A percentile compares a stretch with the other conserved stretches of the same genome.
Evolutionary conservation across 495 filamentous ascomycete genomes (phyloP).

Genomic region (Xylaria cubensis): DNA sequence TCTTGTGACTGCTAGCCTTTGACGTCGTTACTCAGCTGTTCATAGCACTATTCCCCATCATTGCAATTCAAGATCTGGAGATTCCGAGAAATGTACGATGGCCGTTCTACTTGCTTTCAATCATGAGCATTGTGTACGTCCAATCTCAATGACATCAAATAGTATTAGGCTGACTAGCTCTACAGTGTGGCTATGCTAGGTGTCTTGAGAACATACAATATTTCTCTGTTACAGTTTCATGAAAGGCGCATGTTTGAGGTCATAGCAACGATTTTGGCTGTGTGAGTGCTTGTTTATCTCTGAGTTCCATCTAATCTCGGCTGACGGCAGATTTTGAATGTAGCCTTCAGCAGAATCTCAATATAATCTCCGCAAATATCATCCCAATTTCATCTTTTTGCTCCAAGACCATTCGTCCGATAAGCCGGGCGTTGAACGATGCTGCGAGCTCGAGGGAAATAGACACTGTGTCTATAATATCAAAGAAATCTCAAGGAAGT

Average conservation of each 20-base stretch:
- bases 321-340: not conserved
- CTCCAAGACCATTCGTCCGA: conserved; percentile 29
- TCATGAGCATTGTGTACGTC: conserved; percentile 40
- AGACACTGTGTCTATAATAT: conserved; percentile 20
- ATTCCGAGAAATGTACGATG: conserved; percentile 36
- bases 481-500: conserved; percentile 29
- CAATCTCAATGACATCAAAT: not conserved
- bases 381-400: conserved; percentile 44
- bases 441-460: conserved; percentile 3
- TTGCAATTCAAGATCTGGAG: conserved; percentile 40
- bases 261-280: conserved; percentile 42
- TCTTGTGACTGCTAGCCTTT: conserved; percentile 36
- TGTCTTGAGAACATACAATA: conserved; percentile 44
- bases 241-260: conserved; percentile 40
- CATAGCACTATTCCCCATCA: conserved; percentile 42
- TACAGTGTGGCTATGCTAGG: conserved; percentile 42
- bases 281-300: conserved; percentile 23
- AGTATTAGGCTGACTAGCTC: not conserved
- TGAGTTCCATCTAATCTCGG: not conserved
- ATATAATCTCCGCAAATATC: conserved; percentile 45
- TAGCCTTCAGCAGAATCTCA: conserved; percentile 47
- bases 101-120: conserved; percentile 43
- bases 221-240: conserved; percentile 32
- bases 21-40: conserved; percentile 47
- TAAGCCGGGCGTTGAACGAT: conserved; percentile 22